phyloP scores from a whole-genome alignment of 768 basidiomycete genomes.

The Rickenella mellea region DNA sequence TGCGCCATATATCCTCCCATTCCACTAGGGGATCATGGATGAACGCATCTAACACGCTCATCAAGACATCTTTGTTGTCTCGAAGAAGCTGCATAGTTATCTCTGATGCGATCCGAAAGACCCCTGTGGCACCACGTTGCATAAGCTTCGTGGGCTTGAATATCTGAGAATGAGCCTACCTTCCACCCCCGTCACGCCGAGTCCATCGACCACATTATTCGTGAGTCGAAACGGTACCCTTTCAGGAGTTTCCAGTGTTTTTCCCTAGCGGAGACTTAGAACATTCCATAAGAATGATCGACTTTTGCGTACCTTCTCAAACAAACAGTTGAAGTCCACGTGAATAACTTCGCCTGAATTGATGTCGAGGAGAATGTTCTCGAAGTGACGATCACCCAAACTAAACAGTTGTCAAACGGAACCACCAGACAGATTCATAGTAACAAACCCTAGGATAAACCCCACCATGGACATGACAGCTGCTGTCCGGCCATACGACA shows the following conservation, averaged over 20 bases:
- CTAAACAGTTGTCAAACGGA: slow-evolving; percentile 28
- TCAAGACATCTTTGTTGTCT: slow-evolving; percentile 84
- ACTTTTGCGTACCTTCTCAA: slow-evolving; percentile 65
- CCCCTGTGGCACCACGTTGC: slow-evolving; percentile 35
- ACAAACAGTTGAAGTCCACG: slow-evolving; percentile 96
- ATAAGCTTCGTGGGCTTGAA: background rate
- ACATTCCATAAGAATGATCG: background rate
- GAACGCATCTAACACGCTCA: slow-evolving; percentile 94
- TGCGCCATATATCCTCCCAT: slow-evolving; percentile 80
- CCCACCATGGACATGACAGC: slow-evolving; percentile 99
- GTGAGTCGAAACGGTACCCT: slow-evolving; percentile 91
- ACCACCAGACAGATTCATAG: background rate
- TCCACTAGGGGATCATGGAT: slow-evolving; percentile 95
- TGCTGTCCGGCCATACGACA: slow-evolving; percentile 77
- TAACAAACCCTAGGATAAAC: slow-evolving; percentile 80
- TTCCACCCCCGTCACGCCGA: slow-evolving; percentile 91
- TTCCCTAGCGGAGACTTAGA: slow-evolving; percentile 40
- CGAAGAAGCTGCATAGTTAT: slow-evolving; percentile 81
- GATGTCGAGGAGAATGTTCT: slow-evolving; percentile 89
- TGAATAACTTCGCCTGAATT: slow-evolving; percentile 89
- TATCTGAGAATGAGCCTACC: slow-evolving; percentile 32
- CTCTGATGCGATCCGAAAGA: slow-evolving; percentile 87
- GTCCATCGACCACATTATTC: slow-evolving; percentile 83
- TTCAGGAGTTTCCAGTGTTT: slow-evolving; percentile 79
- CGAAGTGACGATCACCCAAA: slow-evolving; percentile 95